Evolutionary conservation across 495 filamentous ascomycete species (phyloP), one percentile per base, ranked within the genome.

Genomic region (Pyrenopolyporus hunteri): DNA sequence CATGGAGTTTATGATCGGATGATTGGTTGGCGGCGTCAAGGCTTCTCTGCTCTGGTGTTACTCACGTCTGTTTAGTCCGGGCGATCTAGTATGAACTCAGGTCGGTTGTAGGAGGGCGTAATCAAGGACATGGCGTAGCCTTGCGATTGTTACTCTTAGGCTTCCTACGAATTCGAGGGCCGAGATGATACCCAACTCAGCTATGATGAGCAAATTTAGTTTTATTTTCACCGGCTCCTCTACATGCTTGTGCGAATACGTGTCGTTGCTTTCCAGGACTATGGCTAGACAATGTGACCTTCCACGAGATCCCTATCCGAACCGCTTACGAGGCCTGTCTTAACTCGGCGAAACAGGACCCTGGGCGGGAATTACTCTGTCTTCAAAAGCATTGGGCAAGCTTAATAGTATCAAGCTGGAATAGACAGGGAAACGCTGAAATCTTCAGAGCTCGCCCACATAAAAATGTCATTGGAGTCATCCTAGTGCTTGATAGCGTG

Each of bases 181-280:
- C 51, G 25, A 39, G 44, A 39, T 52, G 51, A 66, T 66, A 66
- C 63, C 63, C 63, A 53, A 59, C 57, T 60, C 52, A 60, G 37
- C 23, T 66, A 49, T 50, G 25, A 55, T 47, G 36, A 54, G 43
- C 47, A 19, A 35, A 58, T 50, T 43, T 16, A 32, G 6, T 57
- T 57, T 45, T 37, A 43, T 37, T 20, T 22, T 57, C 33, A 40
- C 10, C 33, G 40, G 40, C 19, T 14, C 2, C 25, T 36, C 13
- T 13, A 28, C 25, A 31, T 16, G 28, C 17, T 13, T 26, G 8
- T 39, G 19, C 36, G 32, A 11, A 11, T 11, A n/a, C 19, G 22
- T 43, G 11, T 43, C 19, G n/a, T n/a, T n/a, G n/a, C n/a, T n/a
- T n/a, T n/a, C n/a, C n/a, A n/a, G n/a, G n/a, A n/a, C n/a, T n/a